Conservation (phyloP, 202 grass and related monocot genomes). For the Elaeis oleifera region DNA sequence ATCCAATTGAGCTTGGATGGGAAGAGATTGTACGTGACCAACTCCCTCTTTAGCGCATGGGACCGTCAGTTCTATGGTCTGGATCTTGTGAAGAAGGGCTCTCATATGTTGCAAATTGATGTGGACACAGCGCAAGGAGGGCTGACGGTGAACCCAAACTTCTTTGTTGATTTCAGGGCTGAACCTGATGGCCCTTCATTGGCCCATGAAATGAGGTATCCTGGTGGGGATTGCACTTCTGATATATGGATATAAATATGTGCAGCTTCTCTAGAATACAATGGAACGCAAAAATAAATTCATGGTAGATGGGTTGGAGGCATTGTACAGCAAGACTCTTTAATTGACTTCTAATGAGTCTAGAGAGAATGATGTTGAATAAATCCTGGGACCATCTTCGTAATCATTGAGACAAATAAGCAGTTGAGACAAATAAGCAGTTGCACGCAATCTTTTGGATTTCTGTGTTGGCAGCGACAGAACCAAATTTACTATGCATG, state of each 20-base stretch:
- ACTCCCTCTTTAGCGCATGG: slow-evolving; percentile 90
- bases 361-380: too few species aligned
- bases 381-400: too few species aligned
- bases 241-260: slow-evolving; percentile 80
- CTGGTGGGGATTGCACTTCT: slow-evolving; percentile 91
- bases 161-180: slow-evolving; percentile 75
- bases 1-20: slow-evolving; percentile 91
- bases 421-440: too few species aligned
- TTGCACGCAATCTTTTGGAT: too few species aligned
- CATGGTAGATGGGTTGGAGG: too few species aligned
- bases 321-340: too few species aligned
- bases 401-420: too few species aligned
- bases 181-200: slow-evolving; percentile 73
- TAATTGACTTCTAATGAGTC: too few species aligned
- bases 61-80: slow-evolving; percentile 68
- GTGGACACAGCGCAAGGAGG: slow-evolving; percentile 65
- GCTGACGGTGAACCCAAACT: slow-evolving; percentile 61
- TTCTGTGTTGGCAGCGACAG: too few species aligned
- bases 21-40: slow-evolving; percentile 80
- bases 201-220: slow-evolving; percentile 99
- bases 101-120: slow-evolving; percentile 86
- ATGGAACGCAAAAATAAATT: too few species aligned
- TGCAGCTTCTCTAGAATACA: too few species aligned
- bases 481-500: too few species aligned
- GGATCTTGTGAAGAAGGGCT: slow-evolving; percentile 72